Base-by-base conservation (phyloP, 768 basidiomycete genomes). In the Russula sp. region DNA sequence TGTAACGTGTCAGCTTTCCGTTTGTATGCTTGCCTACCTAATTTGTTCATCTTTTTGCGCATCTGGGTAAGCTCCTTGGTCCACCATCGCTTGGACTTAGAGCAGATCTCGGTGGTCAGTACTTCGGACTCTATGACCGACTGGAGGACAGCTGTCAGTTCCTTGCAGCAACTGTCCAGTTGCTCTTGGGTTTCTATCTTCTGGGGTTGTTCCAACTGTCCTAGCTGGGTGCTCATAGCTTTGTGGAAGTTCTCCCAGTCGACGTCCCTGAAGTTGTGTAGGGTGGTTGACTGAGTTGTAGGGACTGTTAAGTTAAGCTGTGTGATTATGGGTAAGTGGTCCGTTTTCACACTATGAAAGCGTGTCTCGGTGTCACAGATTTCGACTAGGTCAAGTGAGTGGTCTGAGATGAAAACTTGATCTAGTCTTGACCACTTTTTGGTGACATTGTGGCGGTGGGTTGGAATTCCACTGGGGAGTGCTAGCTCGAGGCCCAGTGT, bases 51-150 rank as follows among this genome's bases (percentile, higher is more conserved):
- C 0, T 34, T 1, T 1, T 13, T 39, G 0, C 41, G 16, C n/a
- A 63, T 11, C 4, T 32, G 11, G 0, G 57, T 18, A 0, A 64
- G 22, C 2, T 64, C 62, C 25, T 52, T 46, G 1, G 52, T 59
- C 58, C 62, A 64, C 62, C 62, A 64, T 0, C 53, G 22, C 11
- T 52, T 59, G 0, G 42, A 29, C 16, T 48, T 38, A 1, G 45
- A 2, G 0, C 8, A 7, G 0, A 53, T 6, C 14, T 22, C 16
- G 1, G n/a, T 13, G 9, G 1, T 7, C 0, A 52, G 62, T 0
- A 63, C 62, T 29, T 32, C 2, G 0, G 3, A 5, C 0, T 3
- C 7, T 0, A 59, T 63, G 6, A 39, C 45, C 0, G 3, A 13
- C 16, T 63, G 61, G 7, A 63, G 7, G 0, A 45, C 43, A 0